Evolutionary conservation across 345 rosid genomes (phyloP).

Genomic region (Eucalyptus urophylla): DNA sequence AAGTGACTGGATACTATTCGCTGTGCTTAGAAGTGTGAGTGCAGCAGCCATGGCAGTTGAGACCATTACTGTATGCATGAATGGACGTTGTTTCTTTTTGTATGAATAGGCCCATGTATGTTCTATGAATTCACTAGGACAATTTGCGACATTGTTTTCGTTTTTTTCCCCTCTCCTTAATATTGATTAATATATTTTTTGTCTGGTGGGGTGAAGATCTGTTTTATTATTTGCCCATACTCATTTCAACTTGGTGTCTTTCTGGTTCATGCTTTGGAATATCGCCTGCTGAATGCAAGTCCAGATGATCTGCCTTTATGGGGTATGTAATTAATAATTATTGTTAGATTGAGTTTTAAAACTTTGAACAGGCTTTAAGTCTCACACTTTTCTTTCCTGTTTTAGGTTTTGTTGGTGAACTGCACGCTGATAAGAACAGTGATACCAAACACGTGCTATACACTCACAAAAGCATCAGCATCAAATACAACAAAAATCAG

Average conservation of each 20-base stretch:
- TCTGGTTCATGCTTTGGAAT: background rate
- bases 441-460: conserved; percentile 64
- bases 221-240: background rate
- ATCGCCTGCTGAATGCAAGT: conserved; percentile 14
- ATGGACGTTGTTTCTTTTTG: background rate
- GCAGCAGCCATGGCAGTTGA: background rate
- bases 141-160: background rate
- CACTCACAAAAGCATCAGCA: conserved; percentile 63
- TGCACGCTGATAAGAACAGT: conserved; percentile 68
- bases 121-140: background rate
- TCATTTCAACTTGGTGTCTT: background rate
- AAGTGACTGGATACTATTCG: background rate
- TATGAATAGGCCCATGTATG: background rate
- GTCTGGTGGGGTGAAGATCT: background rate
- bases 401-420: conserved; percentile 82
- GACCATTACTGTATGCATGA: background rate
- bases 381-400: background rate
- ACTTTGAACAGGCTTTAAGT: background rate
- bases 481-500: conserved; percentile 78
- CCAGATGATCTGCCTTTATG: conserved; percentile 92
- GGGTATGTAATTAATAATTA: conserved; percentile 41
- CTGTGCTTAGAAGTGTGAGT: background rate
- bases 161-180: background rate
- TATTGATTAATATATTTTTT: background rate
- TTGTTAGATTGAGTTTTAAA: background rate